Base-by-base conservation (phyloP, 2,329 filamentous ascomycete species). In the Colletotrichum salicis region DNA sequence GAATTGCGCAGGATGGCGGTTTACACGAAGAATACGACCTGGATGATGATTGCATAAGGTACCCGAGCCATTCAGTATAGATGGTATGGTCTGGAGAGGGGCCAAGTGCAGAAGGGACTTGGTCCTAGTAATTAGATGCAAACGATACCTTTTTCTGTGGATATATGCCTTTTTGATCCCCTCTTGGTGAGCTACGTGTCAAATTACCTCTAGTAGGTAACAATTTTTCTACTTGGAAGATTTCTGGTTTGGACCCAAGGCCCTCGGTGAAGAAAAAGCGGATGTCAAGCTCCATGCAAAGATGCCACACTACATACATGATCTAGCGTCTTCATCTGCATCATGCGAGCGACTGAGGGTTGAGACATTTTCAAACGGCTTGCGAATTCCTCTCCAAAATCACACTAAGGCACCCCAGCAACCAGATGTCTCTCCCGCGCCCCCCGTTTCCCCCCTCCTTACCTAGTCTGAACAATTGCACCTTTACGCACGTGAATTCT, bases 11-110 rank as follows among this genome's bases (percentile, higher is more conserved):
- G 57, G 66, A 66, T 65, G 67, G 67, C 45, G 67, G 66, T 72
- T 70, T 70, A 71, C 61, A 71, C 67, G 67, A 71, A 71, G 70
- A 71, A 64, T 66, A 72, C 61, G 70, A 72, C 70, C 61, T 71
- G 67, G 70, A 72, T 66, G 70, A 72, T 71, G 67, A 70, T 52
- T 52, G 60, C 61, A 72, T 48, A 57, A 72, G 58, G 60, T 68
- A 69, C 63, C 56, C 55, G 57, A 60, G 60, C 57, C 64, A 33
- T 68, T 52, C 54, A 70, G 41, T 41, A 64, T 64, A 62, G 66
- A 64, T 45, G 61, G 35, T 33, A n/a, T 64, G 70, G 70, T 52
- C 15, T 35, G 58, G 58, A 59, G 19, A 48, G 33, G 24, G 52
- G 59, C 27, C 63, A 56, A 65, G 24, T 70, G 37, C 48, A 51